Percentiles rank a stretch among this genome's conserved stretches.
Evolutionary conservation across 2,329 filamentous ascomycete genomes (phyloP).

Genomic region (Anthostomella pinea): DNA sequence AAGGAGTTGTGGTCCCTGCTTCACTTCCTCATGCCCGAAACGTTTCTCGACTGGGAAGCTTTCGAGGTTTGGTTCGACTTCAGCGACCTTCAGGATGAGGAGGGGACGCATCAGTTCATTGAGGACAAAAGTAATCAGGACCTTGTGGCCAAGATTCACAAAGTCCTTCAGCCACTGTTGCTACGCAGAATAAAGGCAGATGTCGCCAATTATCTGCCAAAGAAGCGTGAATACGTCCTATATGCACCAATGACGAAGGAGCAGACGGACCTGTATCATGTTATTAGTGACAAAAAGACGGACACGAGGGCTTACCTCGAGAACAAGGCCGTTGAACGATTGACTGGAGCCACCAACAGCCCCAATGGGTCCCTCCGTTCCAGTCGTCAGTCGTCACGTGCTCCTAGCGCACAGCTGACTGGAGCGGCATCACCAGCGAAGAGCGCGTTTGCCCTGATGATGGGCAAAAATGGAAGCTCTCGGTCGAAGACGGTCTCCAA

Average conservation of each 20-base stretch:
- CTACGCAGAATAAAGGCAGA: conserved; percentile 88
- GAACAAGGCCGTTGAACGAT: conserved; percentile 67
- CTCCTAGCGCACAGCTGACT: conserved; percentile 30
- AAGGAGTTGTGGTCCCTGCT: conserved; percentile 92
- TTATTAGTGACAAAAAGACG: conserved; percentile 53
- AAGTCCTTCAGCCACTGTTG: conserved; percentile 87
- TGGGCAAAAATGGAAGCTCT: conserved; percentile 39
- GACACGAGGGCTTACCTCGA: conserved; percentile 76
- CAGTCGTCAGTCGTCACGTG: conserved; percentile 39
- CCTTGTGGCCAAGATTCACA: conserved; percentile 82
- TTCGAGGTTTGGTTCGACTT: conserved; percentile 99
- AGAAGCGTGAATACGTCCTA: conserved; percentile 93
- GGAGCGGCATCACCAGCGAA: conserved; percentile 19
- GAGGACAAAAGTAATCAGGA: conserved; percentile 75
- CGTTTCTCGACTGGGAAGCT: conserved; percentile 89
- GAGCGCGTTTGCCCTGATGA: conserved; percentile 55
- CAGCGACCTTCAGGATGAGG: conserved; percentile 81
- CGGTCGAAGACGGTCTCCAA: conserved; percentile 21
- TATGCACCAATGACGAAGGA: conserved; percentile 89
- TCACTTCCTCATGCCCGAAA: conserved; percentile 87
- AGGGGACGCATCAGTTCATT: conserved; percentile 73
- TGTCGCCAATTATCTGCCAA: conserved; percentile 86
- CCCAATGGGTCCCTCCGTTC: conserved; percentile 33
- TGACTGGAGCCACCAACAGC: conserved; percentile 52
- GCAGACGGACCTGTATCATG: conserved; percentile 84